Evolutionary conservation across 2,329 filamentous ascomycete genomes (phyloP).

Genomic region (Emmonsiellopsis sp.): DNA sequence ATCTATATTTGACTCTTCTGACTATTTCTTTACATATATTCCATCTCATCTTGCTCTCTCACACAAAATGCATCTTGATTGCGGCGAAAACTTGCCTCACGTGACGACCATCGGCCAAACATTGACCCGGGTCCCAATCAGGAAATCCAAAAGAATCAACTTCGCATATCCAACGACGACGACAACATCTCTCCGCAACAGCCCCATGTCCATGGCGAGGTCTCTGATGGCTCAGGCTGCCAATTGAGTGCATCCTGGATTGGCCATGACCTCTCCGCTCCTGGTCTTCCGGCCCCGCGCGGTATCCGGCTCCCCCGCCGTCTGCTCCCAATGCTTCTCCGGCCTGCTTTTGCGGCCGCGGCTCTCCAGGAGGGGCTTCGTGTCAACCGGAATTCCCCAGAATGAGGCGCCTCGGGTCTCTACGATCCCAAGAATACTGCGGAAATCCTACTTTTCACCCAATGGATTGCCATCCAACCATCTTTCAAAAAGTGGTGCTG

Average conservation of each 20-base stretch:
- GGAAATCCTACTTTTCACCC: constrained; percentile 33
- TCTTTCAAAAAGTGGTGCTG: constrained; percentile 15
- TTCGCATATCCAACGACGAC: not conserved
- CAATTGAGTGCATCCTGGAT: constrained; percentile 3
- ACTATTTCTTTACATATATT: too few relatives aligned
- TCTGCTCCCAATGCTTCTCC: constrained; percentile 28
- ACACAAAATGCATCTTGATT: not conserved
- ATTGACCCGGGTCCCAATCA: not conserved
- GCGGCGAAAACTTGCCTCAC: not conserved
- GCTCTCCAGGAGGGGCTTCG: constrained; percentile 22
- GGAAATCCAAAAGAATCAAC: not conserved
- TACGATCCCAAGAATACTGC: constrained; percentile 19
- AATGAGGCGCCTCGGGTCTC: constrained; percentile 21
- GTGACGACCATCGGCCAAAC: not conserved
- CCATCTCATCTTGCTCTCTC: too few relatives aligned
- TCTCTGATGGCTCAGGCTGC: constrained; percentile 4
- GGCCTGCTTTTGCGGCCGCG: constrained; percentile 13
- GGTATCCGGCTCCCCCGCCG: constrained; percentile 20
- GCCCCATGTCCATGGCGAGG: not conserved
- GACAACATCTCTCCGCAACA: not conserved
- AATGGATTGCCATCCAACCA: constrained; percentile 19
- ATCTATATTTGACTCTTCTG: too few relatives aligned
- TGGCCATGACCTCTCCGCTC: constrained; percentile 28
- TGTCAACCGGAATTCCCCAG: constrained; percentile 22
- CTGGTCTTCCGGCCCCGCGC: constrained; percentile 25